A percentile compares a stretch with the other conserved stretches of the same genome.
phyloP scores from a whole-genome alignment of 2,329 filamentous ascomycete genomes.

The Nannizzia gypsea region DNA sequence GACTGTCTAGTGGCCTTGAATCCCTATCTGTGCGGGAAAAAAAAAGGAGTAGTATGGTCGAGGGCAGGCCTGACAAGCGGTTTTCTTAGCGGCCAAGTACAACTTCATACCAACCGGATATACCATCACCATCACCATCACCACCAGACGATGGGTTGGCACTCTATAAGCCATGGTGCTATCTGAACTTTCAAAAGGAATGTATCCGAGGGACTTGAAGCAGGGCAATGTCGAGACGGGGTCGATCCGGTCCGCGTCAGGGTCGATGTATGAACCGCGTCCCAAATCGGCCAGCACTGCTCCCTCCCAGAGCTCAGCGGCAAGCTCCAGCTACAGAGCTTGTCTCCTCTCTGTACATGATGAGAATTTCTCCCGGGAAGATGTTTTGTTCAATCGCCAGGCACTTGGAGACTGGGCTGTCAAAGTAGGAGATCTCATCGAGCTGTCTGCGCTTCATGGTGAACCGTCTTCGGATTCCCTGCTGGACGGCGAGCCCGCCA shows the following conservation, averaged over 20 bases:
- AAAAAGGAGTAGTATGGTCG: too few species aligned
- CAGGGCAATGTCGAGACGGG: background rate
- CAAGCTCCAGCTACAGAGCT: conserved; percentile 23
- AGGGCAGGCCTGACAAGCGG: background rate
- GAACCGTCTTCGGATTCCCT: conserved; percentile 18
- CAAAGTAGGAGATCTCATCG: conserved; percentile 57
- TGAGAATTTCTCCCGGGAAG: conserved; percentile 64
- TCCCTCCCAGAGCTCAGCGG: conserved; percentile 18
- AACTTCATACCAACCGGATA: background rate
- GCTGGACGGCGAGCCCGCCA: conserved; percentile 21
- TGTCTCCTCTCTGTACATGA: conserved; percentile 51
- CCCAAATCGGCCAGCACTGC: conserved; percentile 17
- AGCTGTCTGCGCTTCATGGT: conserved; percentile 44
- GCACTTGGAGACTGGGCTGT: conserved; percentile 53
- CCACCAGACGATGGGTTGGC: background rate
- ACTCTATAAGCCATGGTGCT: background rate
- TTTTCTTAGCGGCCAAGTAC: background rate
- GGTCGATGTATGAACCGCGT: conserved; percentile 19
- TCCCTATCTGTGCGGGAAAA: background rate
- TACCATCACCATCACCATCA: background rate
- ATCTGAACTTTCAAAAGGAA: background rate
- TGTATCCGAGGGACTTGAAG: conserved; percentile 1
- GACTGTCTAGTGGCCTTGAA: background rate
- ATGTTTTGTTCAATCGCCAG: conserved; percentile 66
- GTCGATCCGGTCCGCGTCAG: conserved; percentile 8